Conservation (phyloP, 1,139 yeast genomes). For the Pichia inconspicua region DNA sequence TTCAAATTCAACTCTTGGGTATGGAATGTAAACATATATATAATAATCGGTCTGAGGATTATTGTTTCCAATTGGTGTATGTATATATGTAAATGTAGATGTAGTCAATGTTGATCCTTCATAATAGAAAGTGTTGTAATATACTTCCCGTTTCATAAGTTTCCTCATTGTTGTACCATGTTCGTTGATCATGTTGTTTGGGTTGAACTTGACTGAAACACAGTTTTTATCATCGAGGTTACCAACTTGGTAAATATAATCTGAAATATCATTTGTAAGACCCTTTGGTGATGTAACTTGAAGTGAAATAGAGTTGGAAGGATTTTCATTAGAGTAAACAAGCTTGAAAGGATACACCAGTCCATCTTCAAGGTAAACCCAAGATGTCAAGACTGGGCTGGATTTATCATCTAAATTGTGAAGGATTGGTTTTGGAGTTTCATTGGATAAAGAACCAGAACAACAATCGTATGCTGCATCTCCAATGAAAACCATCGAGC, state of each 20-base stretch:
- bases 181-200: neutral
- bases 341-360: slow-evolving; percentile 25
- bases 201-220: slow-evolving; percentile 1
- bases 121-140: no score
- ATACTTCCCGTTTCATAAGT: no score
- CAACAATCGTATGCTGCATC: slow-evolving; percentile 18
- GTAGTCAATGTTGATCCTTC: no score
- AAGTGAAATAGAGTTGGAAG: slow-evolving; percentile 11
- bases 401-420: neutral
- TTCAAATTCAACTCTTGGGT: no score
- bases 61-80: no score
- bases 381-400: neutral
- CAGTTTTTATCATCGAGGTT: slow-evolving; percentile 5
- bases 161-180: no score
- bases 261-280: slow-evolving; percentile 4
- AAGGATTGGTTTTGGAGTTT: neutral
- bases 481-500: slow-evolving; percentile 20
- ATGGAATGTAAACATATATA: no score
- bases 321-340: slow-evolving; percentile 15
- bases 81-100: no score
- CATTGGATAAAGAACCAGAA: neutral
- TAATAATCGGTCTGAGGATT: no score
- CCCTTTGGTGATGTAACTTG: slow-evolving; percentile 16
- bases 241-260: slow-evolving; percentile 8
- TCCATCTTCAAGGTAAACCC: slow-evolving; percentile 15